Base-by-base conservation (phyloP, 176 grass and related monocot genomes). In the Musa acuminata region DNA sequence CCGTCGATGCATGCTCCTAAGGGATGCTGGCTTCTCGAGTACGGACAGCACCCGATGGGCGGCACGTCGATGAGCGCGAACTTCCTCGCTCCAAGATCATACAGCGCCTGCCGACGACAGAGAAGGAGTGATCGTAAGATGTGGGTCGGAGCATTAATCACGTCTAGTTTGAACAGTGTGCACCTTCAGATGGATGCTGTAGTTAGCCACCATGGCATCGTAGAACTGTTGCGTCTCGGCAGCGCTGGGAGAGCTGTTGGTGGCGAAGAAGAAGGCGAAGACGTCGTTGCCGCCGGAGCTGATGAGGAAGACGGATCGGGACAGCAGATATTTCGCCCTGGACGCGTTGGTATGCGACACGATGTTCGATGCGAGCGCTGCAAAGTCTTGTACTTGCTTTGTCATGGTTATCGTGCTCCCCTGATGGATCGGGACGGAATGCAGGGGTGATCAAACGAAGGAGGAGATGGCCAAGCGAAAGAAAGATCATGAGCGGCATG, bases 221-320 rank as follows among this genome's bases (percentile, higher is more conserved):
- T 87, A 70, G 79, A 96, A 89, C 14, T 2, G n/a, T 14, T 9
- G 27, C 72, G 22, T 80, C 20, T 81, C 72, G 43, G 13, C 81
- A 52, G 60, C 57, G 49, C 83, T 69, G 64, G 83, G 74, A 57
- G 83, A 83, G 64, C 83, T 82, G 79, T 87, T 89, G n/a, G 25
- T 52, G 0, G 72, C 63, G 35, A n/a, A 29, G 77, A 96, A 89
- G 79, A 92, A 89, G 51, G 77, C 85, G 75, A 96, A 87, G 57
- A 96, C 68, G 85, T 96, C 89, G 72, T 92, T 96, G 77, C 87
- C 84, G 35, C 92, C 92, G 27, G 87, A 85, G 87, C 83, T 92
- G 71, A 96, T 0, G 58, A 89, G 62, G 77, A 90, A 92, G 55
- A 96, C 0, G 19, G 89, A 96, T 13, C 84, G 85, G 1, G 82